phyloP scores from a whole-genome alignment of 2,329 filamentous ascomycete species.

The Chaetoscypha palmicola region DNA sequence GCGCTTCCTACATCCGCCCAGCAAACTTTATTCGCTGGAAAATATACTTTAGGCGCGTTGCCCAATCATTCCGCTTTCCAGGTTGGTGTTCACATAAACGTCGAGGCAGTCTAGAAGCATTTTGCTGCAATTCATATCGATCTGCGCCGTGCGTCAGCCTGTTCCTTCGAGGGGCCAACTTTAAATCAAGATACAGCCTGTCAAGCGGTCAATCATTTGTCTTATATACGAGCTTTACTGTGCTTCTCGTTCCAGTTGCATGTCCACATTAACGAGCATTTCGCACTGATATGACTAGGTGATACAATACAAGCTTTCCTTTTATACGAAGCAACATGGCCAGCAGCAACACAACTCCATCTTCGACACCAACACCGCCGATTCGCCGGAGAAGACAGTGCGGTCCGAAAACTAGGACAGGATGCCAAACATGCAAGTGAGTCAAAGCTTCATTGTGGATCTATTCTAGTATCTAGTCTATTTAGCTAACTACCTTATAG shows the following conservation, averaged over 20 bases:
- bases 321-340: too few species aligned
- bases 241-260: too few species aligned
- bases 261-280: too few species aligned
- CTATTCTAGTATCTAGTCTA: too few species aligned
- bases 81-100: not conserved
- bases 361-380: not conserved
- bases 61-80: not conserved
- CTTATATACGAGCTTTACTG: too few species aligned
- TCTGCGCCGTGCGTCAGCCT: not conserved
- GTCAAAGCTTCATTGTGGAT: too few species aligned
- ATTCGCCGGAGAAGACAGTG: constrained; percentile 10
- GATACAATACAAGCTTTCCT: too few species aligned
- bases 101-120: not conserved
- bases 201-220: too few species aligned
- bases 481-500: constrained; percentile 8
- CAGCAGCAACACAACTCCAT: not conserved
- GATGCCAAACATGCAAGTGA: constrained; percentile 26
- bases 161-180: not conserved
- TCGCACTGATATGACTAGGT: too few species aligned
- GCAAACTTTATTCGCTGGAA: not conserved
- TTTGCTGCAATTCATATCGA: not conserved
- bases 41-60: not conserved
- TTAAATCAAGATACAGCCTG: not conserved
- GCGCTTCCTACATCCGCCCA: not conserved
- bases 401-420: constrained; percentile 19